Evolutionary conservation across 2,329 filamentous ascomycete species (phyloP).

Genomic region (Aspergillus hiratsukae): DNA sequence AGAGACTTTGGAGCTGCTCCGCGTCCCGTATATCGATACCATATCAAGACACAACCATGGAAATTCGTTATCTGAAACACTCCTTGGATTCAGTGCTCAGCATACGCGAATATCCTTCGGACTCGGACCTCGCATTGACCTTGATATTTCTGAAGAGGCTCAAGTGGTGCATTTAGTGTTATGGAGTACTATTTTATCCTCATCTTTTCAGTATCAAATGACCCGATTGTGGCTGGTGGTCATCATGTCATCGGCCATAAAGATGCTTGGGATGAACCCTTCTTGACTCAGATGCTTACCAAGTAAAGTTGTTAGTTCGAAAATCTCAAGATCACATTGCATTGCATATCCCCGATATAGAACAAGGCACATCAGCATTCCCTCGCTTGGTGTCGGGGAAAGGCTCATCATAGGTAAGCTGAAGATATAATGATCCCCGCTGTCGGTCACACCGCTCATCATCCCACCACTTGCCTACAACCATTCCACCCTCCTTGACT

Average conservation of each 20-base stretch:
- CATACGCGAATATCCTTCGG: not conserved
- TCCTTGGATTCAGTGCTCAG: not conserved
- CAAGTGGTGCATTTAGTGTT: constrained; percentile 14
- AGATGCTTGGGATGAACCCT: not conserved
- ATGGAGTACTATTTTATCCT: constrained; percentile 6
- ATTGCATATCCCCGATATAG: not conserved
- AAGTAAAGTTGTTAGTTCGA: not conserved
- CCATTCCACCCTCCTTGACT: constrained; percentile 1
- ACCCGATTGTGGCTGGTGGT: constrained; percentile 15
- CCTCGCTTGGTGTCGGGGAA: not conserved
- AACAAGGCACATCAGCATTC: not conserved
- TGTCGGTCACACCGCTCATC: constrained; percentile 25
- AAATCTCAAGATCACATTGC: not conserved
- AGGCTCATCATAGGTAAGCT: not conserved
- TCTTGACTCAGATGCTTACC: not conserved
- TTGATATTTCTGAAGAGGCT: constrained; percentile 15
- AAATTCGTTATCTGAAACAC: constrained; percentile 6
- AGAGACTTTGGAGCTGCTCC: not conserved
- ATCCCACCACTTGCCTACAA: constrained; percentile 18
- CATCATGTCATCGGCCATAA: constrained; percentile 9
- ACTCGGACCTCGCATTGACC: constrained; percentile 8
- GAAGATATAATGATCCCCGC: constrained; percentile 6
- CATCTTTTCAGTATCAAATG: constrained; percentile 18
- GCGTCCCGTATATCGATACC: not conserved
- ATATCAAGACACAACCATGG: not conserved